Evolutionary conservation across 169 alveolate genomes (phyloP).

Genomic region (Besnoitia besnoiti): DNA sequence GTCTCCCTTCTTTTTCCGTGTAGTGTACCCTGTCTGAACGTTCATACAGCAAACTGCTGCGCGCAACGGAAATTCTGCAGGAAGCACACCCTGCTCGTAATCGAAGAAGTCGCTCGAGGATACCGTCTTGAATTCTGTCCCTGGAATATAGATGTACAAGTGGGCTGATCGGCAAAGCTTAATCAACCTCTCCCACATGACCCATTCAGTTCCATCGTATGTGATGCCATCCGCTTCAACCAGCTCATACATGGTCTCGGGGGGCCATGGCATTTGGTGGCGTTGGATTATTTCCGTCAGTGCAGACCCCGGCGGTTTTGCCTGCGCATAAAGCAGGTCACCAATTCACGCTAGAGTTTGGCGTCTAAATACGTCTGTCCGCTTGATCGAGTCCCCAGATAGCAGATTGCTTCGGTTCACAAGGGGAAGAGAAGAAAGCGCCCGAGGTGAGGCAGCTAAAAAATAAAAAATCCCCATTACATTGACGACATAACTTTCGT

Average conservation of each 20-base stretch:
- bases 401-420: no score
- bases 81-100: constrained; percentile 21
- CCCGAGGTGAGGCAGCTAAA: no score
- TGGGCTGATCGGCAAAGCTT: neutral
- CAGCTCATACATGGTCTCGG: neutral
- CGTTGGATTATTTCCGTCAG: constrained; percentile 23
- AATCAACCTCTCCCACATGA: neutral
- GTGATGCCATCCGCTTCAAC: constrained; percentile 50
- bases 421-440: no score
- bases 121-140: neutral
- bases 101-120: constrained; percentile 35
- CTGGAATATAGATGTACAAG: neutral
- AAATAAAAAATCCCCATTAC: no score
- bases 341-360: no score
- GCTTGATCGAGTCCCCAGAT: no score
- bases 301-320: constrained; percentile 12
- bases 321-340: no score
- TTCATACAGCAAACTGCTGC: neutral
- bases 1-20: neutral
- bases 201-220: constrained; percentile 35
- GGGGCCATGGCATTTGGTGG: constrained; percentile 51
- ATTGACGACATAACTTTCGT: no score
- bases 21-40: neutral
- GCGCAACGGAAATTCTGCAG: neutral
- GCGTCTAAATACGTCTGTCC: no score